phyloP scores from a whole-genome alignment of 805 yeast genomes.

The Naumovozyma castellii region DNA sequence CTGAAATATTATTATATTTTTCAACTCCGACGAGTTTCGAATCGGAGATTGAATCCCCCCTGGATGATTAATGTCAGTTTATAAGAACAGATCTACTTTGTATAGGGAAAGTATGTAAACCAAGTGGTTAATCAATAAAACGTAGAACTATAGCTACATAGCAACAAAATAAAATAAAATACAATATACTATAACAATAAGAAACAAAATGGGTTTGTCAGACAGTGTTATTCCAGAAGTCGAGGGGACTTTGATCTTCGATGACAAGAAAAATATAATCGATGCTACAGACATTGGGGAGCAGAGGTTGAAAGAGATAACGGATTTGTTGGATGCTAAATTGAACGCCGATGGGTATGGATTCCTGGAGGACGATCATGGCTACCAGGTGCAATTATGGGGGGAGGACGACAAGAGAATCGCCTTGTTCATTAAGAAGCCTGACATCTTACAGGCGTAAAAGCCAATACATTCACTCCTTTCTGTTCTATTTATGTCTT shows the following conservation, averaged over 20 bases:
- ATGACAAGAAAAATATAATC: slow-evolving; percentile 24
- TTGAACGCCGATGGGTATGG: slow-evolving; percentile 23
- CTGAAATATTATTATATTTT: too few relatives aligned
- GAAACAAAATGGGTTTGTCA: background rate
- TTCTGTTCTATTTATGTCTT: background rate
- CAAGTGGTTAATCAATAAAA: too few relatives aligned
- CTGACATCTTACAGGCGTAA: background rate
- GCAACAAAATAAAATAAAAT: background rate
- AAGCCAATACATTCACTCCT: background rate
- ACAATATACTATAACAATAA: background rate
- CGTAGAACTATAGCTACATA: too few relatives aligned
- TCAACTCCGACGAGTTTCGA: too few relatives aligned
- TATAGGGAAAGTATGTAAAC: too few relatives aligned
- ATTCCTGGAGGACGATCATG: background rate
- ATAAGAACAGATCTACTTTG: too few relatives aligned
- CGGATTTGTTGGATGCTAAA: slow-evolving; percentile 14
- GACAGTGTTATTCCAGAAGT: slow-evolving; percentile 11
- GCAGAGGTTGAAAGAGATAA: slow-evolving; percentile 19
- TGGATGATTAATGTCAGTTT: too few relatives aligned
- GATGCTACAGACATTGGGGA: slow-evolving; percentile 27
- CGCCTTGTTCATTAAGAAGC: background rate
- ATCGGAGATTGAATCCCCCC: too few relatives aligned
- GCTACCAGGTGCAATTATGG: background rate
- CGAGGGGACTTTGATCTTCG: slow-evolving; percentile 26
- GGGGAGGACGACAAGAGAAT: background rate